Conservation (phyloP, 352 stramenopile genomes). For the Phytophthora sp. region DNA sequence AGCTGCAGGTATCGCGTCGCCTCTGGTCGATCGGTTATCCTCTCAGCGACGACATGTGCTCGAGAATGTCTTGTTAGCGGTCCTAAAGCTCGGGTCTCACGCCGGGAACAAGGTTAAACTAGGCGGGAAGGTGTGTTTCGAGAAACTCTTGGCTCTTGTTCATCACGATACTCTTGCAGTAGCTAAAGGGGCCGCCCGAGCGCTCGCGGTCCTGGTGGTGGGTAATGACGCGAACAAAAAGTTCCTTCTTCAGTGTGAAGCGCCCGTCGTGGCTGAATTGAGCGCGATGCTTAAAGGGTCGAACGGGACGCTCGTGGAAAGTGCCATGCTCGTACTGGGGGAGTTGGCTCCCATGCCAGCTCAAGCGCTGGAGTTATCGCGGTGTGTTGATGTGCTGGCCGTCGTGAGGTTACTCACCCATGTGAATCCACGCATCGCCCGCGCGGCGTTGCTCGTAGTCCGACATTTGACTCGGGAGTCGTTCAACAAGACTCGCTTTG, state of each 20-base stretch:
- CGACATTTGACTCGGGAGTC: conserved; percentile 75
- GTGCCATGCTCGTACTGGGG: conserved; percentile 70
- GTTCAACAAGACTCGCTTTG: conserved; percentile 82
- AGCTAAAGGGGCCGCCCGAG: conserved; percentile 63
- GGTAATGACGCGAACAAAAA: conserved; percentile 78
- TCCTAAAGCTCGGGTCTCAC: conserved; percentile 73
- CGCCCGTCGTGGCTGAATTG: conserved; percentile 56
- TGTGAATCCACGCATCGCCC: conserved; percentile 62
- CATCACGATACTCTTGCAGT: conserved; percentile 72
- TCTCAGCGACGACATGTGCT: conserved; percentile 73
- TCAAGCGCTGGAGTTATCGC: conserved; percentile 74
- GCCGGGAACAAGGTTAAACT: conserved; percentile 84
- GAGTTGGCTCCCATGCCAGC: conserved; percentile 66
- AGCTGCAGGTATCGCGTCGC: conserved; percentile 44
- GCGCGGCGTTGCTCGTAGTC: conserved; percentile 59
- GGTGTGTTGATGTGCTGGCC: conserved; percentile 64
- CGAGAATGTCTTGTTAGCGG: conserved; percentile 70
- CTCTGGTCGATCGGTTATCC: conserved; percentile 65
- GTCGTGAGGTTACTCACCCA: conserved; percentile 71
- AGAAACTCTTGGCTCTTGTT: conserved; percentile 67
- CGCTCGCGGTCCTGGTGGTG: conserved; percentile 66
- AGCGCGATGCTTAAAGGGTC: conserved; percentile 64
- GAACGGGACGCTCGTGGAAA: conserved; percentile 76
- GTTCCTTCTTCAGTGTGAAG: conserved; percentile 66
- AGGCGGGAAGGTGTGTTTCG: conserved; percentile 73